Evolutionary conservation across 345 rosid species (phyloP).

Genomic region (Pseudoturritis turrita): DNA sequence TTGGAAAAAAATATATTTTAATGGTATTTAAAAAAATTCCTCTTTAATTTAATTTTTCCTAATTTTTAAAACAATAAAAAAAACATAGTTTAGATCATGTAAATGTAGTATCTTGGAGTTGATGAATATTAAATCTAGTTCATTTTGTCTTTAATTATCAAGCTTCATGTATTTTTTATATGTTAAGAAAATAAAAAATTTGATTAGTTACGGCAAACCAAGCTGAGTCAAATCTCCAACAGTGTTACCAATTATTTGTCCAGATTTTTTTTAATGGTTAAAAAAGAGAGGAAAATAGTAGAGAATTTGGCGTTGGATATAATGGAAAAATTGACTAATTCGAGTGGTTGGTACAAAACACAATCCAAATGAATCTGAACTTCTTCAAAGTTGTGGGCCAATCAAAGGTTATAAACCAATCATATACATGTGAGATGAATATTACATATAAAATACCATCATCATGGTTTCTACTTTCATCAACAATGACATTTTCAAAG

Average conservation of each 20-base stretch:
- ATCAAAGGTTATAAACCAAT: conserved; percentile 22
- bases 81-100: not conserved
- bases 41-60: too few relatives aligned
- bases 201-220: conserved; percentile 3
- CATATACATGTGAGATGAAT: conserved; percentile 21
- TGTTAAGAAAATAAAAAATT: not conserved
- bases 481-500: conserved; percentile 26
- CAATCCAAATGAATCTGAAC: conserved; percentile 25
- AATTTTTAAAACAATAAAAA: too few relatives aligned
- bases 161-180: not conserved
- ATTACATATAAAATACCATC: conserved; percentile 19
- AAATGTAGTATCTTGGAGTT: not conserved
- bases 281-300: not conserved
- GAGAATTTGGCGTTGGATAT: conserved; percentile 6
- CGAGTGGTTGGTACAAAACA: conserved; percentile 26
- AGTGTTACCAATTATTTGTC: conserved; percentile 23
- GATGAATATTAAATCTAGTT: not conserved
- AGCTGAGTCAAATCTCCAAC: conserved; percentile 13
- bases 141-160: not conserved
- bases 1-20: too few relatives aligned
- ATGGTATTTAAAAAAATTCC: too few relatives aligned
- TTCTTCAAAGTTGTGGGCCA: conserved; percentile 28
- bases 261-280: not conserved
- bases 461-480: conserved; percentile 33
- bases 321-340: conserved; percentile 13